A percentile compares a stretch with the other conserved stretches of the same genome.
These are phyloP conservation scores for Serpula lacrymans DNA, from an alignment of 768 basidiomycete species.

Conservation along the genomic window DNA sequence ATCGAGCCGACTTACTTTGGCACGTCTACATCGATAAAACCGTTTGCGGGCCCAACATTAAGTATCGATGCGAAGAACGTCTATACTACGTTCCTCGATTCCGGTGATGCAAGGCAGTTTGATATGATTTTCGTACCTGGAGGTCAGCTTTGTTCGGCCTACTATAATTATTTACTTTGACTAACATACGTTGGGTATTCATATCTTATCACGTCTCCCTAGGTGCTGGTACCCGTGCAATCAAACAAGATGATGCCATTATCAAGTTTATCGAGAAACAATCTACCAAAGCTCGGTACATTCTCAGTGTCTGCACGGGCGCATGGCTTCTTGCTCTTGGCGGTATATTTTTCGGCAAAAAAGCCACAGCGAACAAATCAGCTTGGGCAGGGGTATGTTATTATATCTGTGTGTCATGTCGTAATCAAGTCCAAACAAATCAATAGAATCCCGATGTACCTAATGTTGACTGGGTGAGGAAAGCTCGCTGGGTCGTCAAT, in stretches of 20 bases:
- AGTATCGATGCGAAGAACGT: too few species aligned
- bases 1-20: slow-evolving; percentile 19
- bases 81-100: too few species aligned
- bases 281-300: slow-evolving; percentile 25
- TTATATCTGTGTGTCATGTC: slow-evolving; percentile 13
- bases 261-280: slow-evolving; percentile 25
- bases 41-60: too few species aligned
- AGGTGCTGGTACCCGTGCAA: too few species aligned
- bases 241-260: too few species aligned
- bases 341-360: slow-evolving; percentile 29
- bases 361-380: slow-evolving; percentile 38
- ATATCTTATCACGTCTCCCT: too few species aligned
- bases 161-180: too few species aligned
- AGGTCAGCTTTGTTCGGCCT: too few species aligned
- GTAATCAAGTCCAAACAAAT: not conserved
- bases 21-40: too few species aligned
- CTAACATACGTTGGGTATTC: too few species aligned
- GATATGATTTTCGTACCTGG: too few species aligned
- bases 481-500: slow-evolving; percentile 37
- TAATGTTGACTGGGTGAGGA: slow-evolving; percentile 32
- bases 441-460: slow-evolving; percentile 26
- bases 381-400: slow-evolving; percentile 18
- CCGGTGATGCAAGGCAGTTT: too few species aligned
- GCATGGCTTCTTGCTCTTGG: slow-evolving; percentile 30
- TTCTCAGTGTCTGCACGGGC: slow-evolving; percentile 34